Evolutionary conservation across 768 basidiomycete species (phyloP).

Genomic region (Suillus subaureus): DNA sequence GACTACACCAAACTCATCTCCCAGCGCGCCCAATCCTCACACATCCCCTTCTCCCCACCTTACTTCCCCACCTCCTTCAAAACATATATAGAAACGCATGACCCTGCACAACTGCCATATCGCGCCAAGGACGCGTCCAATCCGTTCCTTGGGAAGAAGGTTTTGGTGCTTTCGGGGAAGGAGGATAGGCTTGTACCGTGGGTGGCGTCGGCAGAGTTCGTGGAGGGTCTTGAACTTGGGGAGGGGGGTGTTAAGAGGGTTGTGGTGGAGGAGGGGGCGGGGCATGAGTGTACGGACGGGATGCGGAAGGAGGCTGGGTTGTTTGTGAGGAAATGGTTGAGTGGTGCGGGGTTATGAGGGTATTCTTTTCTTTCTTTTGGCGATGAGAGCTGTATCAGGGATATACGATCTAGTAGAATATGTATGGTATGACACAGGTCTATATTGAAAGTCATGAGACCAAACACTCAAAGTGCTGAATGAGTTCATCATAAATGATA

Average conservation of each 20-base stretch:
- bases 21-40: constrained; percentile 50
- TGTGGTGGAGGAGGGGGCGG: constrained; percentile 54
- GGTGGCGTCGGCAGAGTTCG: constrained; percentile 55
- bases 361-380: neutral
- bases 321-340: constrained; percentile 30
- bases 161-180: constrained; percentile 71
- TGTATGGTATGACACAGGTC: too few species aligned
- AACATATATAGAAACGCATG: constrained; percentile 45
- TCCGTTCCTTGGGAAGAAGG: constrained; percentile 70
- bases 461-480: too few species aligned
- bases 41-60: constrained; percentile 49
- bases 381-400: too few species aligned
- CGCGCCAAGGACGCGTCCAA: constrained; percentile 43
- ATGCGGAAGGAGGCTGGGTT: constrained; percentile 56
- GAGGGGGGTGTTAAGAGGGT: constrained; percentile 55
- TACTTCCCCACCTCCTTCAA: constrained; percentile 59
- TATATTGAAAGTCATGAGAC: too few species aligned
- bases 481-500: too few species aligned
- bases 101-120: constrained; percentile 49
- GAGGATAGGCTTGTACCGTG: constrained; percentile 71
- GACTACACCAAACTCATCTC: constrained; percentile 61
- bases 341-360: neutral
- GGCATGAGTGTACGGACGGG: constrained; percentile 60
- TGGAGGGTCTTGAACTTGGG: constrained; percentile 57
- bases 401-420: too few species aligned